phyloP scores from a whole-genome alignment of 768 basidiomycete species.

The Leccinum subgranulosum region DNA sequence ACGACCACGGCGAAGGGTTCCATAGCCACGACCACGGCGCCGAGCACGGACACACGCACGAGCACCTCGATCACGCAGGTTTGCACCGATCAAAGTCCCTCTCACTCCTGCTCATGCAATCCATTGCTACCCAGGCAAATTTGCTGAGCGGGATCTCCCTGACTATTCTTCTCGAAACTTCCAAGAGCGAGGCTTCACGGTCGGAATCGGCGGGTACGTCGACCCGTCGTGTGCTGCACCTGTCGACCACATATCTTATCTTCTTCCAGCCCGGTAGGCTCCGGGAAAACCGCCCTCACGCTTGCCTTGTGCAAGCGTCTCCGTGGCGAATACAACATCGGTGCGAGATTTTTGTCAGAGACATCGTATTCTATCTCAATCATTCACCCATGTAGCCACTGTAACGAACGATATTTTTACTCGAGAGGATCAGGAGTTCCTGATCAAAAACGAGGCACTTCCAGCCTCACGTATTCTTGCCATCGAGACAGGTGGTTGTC shows the following conservation, averaged over 20 bases:
- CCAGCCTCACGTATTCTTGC: conserved; percentile 84
- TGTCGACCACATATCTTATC: background rate
- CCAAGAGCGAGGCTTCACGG: conserved; percentile 89
- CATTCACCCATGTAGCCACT: conserved; percentile 54
- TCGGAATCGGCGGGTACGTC: conserved; percentile 95
- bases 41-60: conserved; percentile 95
- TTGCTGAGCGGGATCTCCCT: conserved; percentile 87
- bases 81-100: conserved; percentile 11
- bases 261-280: conserved; percentile 81
- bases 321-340: conserved; percentile 86
- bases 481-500: conserved; percentile 97
- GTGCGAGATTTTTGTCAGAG: conserved; percentile 39
- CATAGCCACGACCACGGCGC: conserved; percentile 55
- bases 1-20: conserved; percentile 40
- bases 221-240: background rate
- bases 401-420: conserved; percentile 99
- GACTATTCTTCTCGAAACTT: conserved; percentile 84
- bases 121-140: conserved; percentile 64
- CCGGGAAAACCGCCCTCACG: conserved; percentile 94
- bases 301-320: conserved; percentile 84
- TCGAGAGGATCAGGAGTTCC: conserved; percentile 94
- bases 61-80: conserved; percentile 89
- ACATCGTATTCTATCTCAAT: conserved; percentile 7
- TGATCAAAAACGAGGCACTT: conserved; percentile 89
- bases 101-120: background rate